These are phyloP conservation scores for Gnomoniopsis smithogilvyi DNA, from an alignment of 2,329 filamentous ascomycete species.

Conservation along the genomic window DNA sequence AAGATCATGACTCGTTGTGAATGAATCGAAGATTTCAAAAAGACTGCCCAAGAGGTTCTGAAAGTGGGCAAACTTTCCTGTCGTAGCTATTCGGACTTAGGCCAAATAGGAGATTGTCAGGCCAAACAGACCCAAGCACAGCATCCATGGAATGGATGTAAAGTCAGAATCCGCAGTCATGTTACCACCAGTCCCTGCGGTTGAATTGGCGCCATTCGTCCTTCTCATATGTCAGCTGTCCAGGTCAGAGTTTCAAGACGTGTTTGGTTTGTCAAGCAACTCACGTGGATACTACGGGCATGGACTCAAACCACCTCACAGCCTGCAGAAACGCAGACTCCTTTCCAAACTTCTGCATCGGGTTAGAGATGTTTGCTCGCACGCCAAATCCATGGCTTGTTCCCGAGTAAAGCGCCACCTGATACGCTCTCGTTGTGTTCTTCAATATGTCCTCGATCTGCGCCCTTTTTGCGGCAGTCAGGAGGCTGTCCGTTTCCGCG, in stretches of 20 bases:
- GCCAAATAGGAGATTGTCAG: neutral
- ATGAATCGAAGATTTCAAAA: too few species aligned
- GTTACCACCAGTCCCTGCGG: neutral
- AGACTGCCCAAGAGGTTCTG: too few species aligned
- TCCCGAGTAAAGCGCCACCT: conserved; percentile 67
- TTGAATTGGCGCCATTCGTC: neutral
- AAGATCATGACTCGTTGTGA: too few species aligned
- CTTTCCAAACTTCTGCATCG: conserved; percentile 64
- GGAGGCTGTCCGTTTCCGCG: conserved; percentile 61
- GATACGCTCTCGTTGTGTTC: conserved; percentile 54
- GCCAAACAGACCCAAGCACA: neutral
- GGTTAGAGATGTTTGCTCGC: conserved; percentile 54
- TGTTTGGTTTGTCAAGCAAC: neutral
- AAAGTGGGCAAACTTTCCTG: neutral
- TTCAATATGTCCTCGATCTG: conserved; percentile 58
- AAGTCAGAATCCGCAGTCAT: neutral
- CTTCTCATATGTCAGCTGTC: neutral
- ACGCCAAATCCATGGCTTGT: conserved; percentile 74
- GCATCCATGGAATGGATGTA: neutral
- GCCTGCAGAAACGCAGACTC: conserved; percentile 77
- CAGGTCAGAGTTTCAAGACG: neutral
- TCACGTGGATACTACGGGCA: neutral
- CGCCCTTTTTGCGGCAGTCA: conserved; percentile 52
- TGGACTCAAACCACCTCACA: conserved; percentile 68
- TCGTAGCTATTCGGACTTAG: neutral